Percentiles rank a stretch among this genome's conserved stretches.
These are phyloP conservation scores for Geosmithia putterillii DNA, from an alignment of 2,329 filamentous ascomycete species.

Conservation along the genomic window DNA sequence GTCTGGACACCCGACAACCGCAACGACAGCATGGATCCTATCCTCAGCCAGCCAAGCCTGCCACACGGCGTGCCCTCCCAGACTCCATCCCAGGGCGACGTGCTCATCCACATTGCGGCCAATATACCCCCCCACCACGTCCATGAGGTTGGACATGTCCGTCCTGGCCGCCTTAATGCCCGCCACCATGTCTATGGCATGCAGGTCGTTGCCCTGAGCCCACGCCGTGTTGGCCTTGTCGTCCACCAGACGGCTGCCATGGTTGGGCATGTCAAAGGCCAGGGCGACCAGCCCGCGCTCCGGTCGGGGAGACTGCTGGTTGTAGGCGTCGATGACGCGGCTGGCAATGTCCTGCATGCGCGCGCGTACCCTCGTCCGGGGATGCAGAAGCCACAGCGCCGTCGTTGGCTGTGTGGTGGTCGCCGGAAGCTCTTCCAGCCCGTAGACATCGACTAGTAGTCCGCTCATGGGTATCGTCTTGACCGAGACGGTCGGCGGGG, in stretches of 20 bases:
- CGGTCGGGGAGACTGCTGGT: conserved; percentile 15
- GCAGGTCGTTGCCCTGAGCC: conserved; percentile 64
- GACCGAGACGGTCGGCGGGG: conserved; percentile 43
- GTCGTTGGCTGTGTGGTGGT: conserved; percentile 43
- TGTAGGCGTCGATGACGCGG: conserved; percentile 54
- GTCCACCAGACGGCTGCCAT: conserved; percentile 62
- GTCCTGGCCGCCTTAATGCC: conserved; percentile 58
- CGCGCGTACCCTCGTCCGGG: conserved; percentile 56
- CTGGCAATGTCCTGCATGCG: conserved; percentile 66
- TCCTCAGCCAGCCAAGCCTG: conserved; percentile 68
- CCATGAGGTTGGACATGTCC: conserved; percentile 67
- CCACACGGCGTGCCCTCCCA: conserved; percentile 85
- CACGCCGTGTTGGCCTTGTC: conserved; percentile 63
- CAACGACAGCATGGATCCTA: conserved; percentile 64
- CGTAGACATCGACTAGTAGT: conserved; percentile 68
- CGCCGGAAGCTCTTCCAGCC: conserved; percentile 58
- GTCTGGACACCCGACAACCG: conserved; percentile 83
- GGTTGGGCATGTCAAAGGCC: conserved; percentile 87
- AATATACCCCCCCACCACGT: conserved; percentile 65
- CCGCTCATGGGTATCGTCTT: conserved; percentile 63
- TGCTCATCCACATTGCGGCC: conserved; percentile 43
- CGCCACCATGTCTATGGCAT: conserved; percentile 88
- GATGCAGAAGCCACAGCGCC: conserved; percentile 87
- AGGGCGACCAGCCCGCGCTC: conserved; percentile 66
- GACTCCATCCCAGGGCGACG: conserved; percentile 67